Base-by-base conservation (phyloP, 139 green algal genomes). In the Dunaliella primolecta region DNA sequence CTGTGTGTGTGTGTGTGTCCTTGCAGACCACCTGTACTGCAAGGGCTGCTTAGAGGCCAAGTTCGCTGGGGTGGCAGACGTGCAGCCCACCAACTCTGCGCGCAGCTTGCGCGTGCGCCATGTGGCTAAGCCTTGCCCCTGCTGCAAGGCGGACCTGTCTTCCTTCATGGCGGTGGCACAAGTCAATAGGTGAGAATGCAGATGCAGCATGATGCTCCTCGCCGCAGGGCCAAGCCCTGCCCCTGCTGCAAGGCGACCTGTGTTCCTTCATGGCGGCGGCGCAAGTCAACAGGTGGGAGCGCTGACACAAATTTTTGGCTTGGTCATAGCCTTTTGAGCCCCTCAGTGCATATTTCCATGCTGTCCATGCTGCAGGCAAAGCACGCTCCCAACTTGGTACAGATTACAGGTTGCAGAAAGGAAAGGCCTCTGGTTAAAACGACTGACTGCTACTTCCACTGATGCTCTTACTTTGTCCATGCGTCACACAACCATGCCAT, bases 31-130 rank as follows among this genome's bases (percentile, higher is more conserved):
- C 84, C 78, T 75, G 33, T 83, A 81, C 81, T 83, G 85, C 82
- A 78, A 80, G 46, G 84, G 88, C 25, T 98, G 96, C 91, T 88
- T 98, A 84, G 90, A 95, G 29, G 88, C 84, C 70, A 89, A 91
- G 38, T 98, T 95, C 85, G 88, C 85, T n/a, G 87, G 81, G 31
- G 75, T 85, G 27, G 76, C 75, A 0, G 88, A 89, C 25, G 33
- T 84, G 30, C 20, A 76, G 64, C 78, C 70, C 27, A 35, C 75
- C 27, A 78, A 57, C 75, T 21, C 24, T 23, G 80, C 30, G 1
- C 85, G 85, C 82, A 78, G 36, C 36, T 55, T 97, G 46, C 91
- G 95, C 35, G 90, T 93, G 80, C 89, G 94, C 84, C 83, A 92
- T 81, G 77, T 92, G 80, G 71, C 57, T 71, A 92, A 92, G 87